Base-by-base conservation (phyloP, 345 rosid species). In the Melaleuca quinquenervia region DNA sequence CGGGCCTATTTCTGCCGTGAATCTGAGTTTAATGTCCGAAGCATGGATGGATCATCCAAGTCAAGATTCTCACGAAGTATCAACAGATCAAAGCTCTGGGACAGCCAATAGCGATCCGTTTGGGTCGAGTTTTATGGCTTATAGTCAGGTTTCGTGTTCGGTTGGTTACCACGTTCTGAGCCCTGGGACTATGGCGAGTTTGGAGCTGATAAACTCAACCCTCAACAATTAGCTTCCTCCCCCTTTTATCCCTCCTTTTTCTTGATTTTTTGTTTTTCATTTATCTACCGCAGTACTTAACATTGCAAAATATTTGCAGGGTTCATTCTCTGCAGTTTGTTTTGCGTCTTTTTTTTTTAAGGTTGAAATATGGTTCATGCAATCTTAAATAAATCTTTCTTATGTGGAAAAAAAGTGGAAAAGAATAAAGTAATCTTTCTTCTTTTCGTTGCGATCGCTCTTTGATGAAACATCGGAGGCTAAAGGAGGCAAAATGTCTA, bases 191-290 rank as follows among this genome's bases (percentile, higher is more conserved):
- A 49, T 44, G 78, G 27, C 85, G 85, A 58, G 6, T 6, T 56
- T 58, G 20, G 85, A 55, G 54, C n/a, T 26, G 83, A 88, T 90
- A 60, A 85, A 18, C 80, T 70, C 86, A 14, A 85, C 87, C n/a
- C 90, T 90, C 51, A 90, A 84, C 45, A 5, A 24, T 62, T 44
- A 55, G 85, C 3, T 1, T 36, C 3, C 13, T 83, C 15, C 24
- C 55, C 51, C 21, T 82, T 82, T 55, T 54, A 21, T 54, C 22
- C n/a, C 12, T 22, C 12, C 18, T 50, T 50, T 12, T 50, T 12
- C 52, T 12, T 12, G 52, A 15, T 14, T 50, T 50, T 14, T 6
- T 51, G 52, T 51, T 13, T 13, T 13, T 50, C 14, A 1, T 50
- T 50, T 50, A 11, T 50, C 13, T 11, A 5, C 5, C 6, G 52